Base-by-base conservation (phyloP, 768 basidiomycete species). In the Calocybe indica region DNA sequence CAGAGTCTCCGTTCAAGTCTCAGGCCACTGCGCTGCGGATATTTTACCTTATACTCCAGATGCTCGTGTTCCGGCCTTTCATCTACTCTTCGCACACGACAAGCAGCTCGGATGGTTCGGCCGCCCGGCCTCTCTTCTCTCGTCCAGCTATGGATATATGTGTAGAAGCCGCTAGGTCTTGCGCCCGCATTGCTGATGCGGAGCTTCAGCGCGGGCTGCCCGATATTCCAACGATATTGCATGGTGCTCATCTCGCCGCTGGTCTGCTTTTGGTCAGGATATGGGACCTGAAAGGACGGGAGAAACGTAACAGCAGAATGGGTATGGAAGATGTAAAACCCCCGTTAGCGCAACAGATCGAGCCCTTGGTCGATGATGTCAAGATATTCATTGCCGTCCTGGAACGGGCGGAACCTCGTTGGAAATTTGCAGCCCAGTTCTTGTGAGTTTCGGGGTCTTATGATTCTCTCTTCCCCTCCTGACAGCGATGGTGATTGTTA, bases 51-150 rank as follows among this genome's bases (percentile, higher is more conserved):
- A 60, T 80, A 37, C 68, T 69, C 32, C 75, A 79, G 59, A 85
- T 89, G 59, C 65, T 86, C 45, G 73, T 89, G 30, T 81, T 86
- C 58, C 78, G 87, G 30, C 80, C 83, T 1, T 85, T 85, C 63
- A 76, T 86, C 35, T 75, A 74, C 12, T 59, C 68, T 5, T 42
- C 36, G 40, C 38, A 40, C 48, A 11, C 48, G 40, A 5, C 45
- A 44, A 6, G 49, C 53, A 13, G 44, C 47, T 10, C 52, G 54
- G 22, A 22, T 22, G 22, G 22, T 22, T 22, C 22, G 22, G 22
- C 22, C 22, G 22, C 22, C 47, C 50, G 57, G 12, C 47, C 55
- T 12, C 61, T 62, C n/a, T 52, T 64, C 60, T 63, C 66, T 56
- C 30, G 62, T 71, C 74, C 73, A n/a, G 79, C 79, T 36, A 68